Evolutionary conservation across 805 yeast species (phyloP).

Genomic region (Torulaspora delbrueckii): DNA sequence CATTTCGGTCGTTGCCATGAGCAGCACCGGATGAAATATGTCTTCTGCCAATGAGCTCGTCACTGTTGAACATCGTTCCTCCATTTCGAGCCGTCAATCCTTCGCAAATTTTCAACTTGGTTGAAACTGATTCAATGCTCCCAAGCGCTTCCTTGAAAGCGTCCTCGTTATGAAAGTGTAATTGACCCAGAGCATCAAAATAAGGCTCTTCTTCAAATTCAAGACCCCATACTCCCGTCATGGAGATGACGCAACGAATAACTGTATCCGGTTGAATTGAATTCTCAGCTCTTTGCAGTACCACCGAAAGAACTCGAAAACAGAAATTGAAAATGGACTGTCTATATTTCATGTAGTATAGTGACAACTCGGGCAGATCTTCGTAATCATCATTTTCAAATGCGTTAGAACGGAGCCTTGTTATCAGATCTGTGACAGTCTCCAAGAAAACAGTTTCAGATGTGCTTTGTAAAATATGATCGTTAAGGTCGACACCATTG

Average conservation of each 20-base stretch:
- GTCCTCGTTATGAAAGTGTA: constrained; percentile 13
- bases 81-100: constrained; percentile 26
- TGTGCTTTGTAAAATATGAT: constrained; percentile 5
- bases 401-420: constrained; percentile 25
- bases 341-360: constrained; percentile 31
- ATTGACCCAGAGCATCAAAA: constrained; percentile 18
- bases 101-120: constrained; percentile 27
- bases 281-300: neutral
- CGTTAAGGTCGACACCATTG: constrained; percentile 20
- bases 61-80: constrained; percentile 15
- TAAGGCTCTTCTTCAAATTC: constrained; percentile 27
- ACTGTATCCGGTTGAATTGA: neutral
- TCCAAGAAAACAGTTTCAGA: constrained; percentile 7
- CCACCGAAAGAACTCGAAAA: constrained; percentile 13
- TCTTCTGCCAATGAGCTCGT: constrained; percentile 4
- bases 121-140: constrained; percentile 21
- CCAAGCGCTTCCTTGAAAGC: constrained; percentile 15
- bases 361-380: constrained; percentile 14
- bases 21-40: neutral
- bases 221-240: constrained; percentile 28
- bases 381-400: constrained; percentile 15
- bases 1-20: neutral
- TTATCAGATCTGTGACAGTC: constrained; percentile 19
- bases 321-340: constrained; percentile 26
- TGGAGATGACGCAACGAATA: constrained; percentile 6